Evolutionary conservation across 495 filamentous ascomycete genomes (phyloP).

Genomic region (Usnea hakonensis): DNA sequence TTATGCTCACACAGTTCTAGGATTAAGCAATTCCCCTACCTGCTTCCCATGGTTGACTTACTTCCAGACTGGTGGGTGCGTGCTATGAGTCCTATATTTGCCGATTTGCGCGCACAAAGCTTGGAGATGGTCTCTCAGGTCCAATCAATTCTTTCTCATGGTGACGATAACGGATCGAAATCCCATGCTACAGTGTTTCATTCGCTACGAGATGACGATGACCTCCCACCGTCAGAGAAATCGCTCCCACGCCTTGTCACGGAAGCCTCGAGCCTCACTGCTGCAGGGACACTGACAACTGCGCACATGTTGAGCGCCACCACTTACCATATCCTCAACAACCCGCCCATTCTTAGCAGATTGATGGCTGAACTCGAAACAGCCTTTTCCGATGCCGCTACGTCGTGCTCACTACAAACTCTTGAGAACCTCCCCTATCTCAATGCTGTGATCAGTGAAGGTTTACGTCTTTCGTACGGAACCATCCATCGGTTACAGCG

Average conservation of each 20-base stretch:
- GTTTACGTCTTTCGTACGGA: slow-evolving; percentile 24
- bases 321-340: slow-evolving; percentile 28
- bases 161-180: neutral
- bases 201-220: slow-evolving; percentile 1
- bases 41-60: neutral
- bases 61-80: neutral
- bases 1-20: neutral
- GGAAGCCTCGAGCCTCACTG: slow-evolving; percentile 29
- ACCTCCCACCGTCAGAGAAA: slow-evolving; percentile 27
- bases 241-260: slow-evolving; percentile 24
- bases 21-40: neutral
- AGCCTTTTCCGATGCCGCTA: slow-evolving; percentile 19
- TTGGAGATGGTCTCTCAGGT: neutral
- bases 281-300: slow-evolving; percentile 34
- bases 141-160: slow-evolving; percentile 1
- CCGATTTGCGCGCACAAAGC: neutral
- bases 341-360: slow-evolving; percentile 20
- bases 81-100: neutral
- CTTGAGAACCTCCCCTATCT: slow-evolving; percentile 34
- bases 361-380: slow-evolving; percentile 30
- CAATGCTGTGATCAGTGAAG: slow-evolving; percentile 38
- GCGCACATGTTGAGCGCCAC: slow-evolving; percentile 24
- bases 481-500: slow-evolving; percentile 33
- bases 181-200: neutral
- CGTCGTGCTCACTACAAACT: slow-evolving; percentile 9